Evolutionary conservation across 805 yeast species (phyloP).

Genomic region (Cyberlindnera americana): DNA sequence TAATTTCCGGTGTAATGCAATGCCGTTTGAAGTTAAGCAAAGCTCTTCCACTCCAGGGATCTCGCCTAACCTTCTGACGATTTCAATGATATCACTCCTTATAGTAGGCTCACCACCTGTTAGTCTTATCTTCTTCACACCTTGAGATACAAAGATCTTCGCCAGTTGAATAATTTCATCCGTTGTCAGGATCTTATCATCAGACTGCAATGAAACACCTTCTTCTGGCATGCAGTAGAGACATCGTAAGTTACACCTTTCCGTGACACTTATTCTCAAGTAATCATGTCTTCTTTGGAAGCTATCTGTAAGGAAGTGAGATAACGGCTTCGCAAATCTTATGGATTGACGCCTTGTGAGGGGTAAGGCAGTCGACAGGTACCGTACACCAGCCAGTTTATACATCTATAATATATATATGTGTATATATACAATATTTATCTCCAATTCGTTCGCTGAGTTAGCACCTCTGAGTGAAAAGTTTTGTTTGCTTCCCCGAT

Average conservation of each 20-base stretch:
- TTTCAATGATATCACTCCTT: conserved; percentile 44
- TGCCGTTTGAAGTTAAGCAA: conserved; percentile 51
- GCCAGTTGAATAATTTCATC: conserved; percentile 44
- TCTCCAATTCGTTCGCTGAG: too few relatives aligned
- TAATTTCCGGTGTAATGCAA: conserved; percentile 46
- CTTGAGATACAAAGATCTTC: conserved; percentile 40
- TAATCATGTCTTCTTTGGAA: conserved; percentile 46
- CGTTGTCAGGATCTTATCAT: conserved; percentile 36
- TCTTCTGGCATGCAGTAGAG: conserved; percentile 57
- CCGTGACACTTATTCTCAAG: conserved; percentile 48
- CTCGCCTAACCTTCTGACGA: conserved; percentile 36
- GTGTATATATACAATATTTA: too few relatives aligned
- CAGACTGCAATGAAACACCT: conserved; percentile 47
- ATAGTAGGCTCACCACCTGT: conserved; percentile 60
- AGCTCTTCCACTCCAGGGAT: conserved; percentile 44
- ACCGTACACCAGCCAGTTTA: too few relatives aligned
- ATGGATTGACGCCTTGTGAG: too few relatives aligned
- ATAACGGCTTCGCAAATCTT: conserved; percentile 30
- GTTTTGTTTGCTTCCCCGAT: too few relatives aligned
- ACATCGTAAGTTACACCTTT: conserved; percentile 45
- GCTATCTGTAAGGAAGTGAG: conserved; percentile 42
- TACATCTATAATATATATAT: too few relatives aligned
- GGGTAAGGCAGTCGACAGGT: too few relatives aligned
- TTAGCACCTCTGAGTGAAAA: too few relatives aligned
- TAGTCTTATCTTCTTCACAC: conserved; percentile 48